These are phyloP conservation scores for Paraconiothyrium sp. DNA, from an alignment of 2,329 filamentous ascomycete species.

Conservation along the genomic window DNA sequence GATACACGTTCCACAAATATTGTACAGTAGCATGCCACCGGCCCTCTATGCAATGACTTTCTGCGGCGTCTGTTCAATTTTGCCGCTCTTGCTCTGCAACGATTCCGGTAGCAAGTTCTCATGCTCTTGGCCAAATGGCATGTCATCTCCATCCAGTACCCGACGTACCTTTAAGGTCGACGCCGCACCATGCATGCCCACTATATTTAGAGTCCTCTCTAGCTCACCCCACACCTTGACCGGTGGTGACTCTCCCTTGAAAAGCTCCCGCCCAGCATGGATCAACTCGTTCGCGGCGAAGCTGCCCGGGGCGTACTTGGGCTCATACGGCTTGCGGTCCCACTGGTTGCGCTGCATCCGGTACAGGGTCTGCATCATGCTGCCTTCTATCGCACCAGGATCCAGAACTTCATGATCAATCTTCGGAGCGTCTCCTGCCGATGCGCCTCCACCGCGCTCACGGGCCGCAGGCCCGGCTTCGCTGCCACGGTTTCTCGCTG, in stretches of 20 bases:
- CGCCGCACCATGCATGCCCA: conserved; percentile 47
- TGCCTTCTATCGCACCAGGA: conserved; percentile 28
- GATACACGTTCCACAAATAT: conserved; percentile 16
- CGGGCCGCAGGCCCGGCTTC: conserved; percentile 33
- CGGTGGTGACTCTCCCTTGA: conserved; percentile 42
- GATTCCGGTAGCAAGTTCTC: conserved; percentile 9
- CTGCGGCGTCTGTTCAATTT: neutral
- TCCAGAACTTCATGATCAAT: conserved; percentile 19
- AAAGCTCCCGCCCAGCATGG: conserved; percentile 42
- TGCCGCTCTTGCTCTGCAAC: neutral
- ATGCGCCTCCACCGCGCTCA: conserved; percentile 21
- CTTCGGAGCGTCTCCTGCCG: conserved; percentile 10
- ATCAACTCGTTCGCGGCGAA: conserved; percentile 43
- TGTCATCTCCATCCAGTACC: conserved; percentile 33
- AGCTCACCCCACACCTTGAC: conserved; percentile 41
- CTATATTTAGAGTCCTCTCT: conserved; percentile 43
- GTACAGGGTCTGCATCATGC: conserved; percentile 44
- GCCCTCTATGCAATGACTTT: neutral
- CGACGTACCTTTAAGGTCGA: conserved; percentile 36
- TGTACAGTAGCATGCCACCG: conserved; percentile 7
- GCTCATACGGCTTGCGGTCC: conserved; percentile 47
- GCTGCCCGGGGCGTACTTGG: conserved; percentile 47
- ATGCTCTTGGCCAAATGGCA: conserved; percentile 33
- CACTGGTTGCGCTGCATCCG: conserved; percentile 47
- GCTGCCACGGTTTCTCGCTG: conserved; percentile 20